Conservation (phyloP, 2,329 filamentous ascomycete species). For the Chaetomiaceae sp. region DNA sequence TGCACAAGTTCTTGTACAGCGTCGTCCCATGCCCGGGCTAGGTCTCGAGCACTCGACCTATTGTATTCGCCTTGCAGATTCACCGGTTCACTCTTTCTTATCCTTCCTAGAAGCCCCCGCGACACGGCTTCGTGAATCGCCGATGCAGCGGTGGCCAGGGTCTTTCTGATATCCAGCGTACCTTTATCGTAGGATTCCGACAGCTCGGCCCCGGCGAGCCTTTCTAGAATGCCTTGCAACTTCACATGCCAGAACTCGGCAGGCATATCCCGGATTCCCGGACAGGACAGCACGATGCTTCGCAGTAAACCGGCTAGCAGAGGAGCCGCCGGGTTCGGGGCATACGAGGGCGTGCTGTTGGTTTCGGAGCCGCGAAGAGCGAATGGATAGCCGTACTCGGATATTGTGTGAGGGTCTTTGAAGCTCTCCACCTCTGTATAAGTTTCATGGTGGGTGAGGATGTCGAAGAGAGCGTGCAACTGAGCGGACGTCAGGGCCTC, state of each 20-base stretch:
- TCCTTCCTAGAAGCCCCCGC: slow-evolving; percentile 59
- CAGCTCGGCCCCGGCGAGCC: slow-evolving; percentile 61
- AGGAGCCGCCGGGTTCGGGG: slow-evolving; percentile 47
- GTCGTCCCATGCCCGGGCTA: slow-evolving; percentile 60
- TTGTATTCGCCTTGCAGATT: slow-evolving; percentile 46
- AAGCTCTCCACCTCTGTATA: slow-evolving; percentile 67
- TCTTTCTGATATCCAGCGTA: slow-evolving; percentile 66
- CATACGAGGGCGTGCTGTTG: slow-evolving; percentile 19
- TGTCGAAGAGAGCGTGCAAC: slow-evolving; percentile 50
- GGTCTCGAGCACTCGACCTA: slow-evolving; percentile 49
- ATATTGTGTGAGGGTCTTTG: slow-evolving; percentile 58
- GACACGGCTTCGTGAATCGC: slow-evolving; percentile 64
- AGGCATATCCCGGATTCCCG: slow-evolving; percentile 58
- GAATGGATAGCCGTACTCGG: slow-evolving; percentile 66
- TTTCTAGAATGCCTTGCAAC: slow-evolving; percentile 52
- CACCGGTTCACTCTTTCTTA: slow-evolving; percentile 30
- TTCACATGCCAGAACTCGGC: slow-evolving; percentile 60
- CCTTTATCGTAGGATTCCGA: slow-evolving; percentile 82
- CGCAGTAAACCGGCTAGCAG: slow-evolving; percentile 63
- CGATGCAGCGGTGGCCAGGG: slow-evolving; percentile 64
- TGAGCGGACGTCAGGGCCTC: slow-evolving; percentile 33
- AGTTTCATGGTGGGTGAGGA: slow-evolving; percentile 53
- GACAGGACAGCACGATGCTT: slow-evolving; percentile 58
- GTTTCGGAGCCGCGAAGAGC: slow-evolving; percentile 19
- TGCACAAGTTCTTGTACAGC: slow-evolving; percentile 62